Evolutionary conservation across 371 early-diverging fungal species (phyloP), one percentile per base, ranked within the genome.

Genomic region (Rhizopus delemar): DNA sequence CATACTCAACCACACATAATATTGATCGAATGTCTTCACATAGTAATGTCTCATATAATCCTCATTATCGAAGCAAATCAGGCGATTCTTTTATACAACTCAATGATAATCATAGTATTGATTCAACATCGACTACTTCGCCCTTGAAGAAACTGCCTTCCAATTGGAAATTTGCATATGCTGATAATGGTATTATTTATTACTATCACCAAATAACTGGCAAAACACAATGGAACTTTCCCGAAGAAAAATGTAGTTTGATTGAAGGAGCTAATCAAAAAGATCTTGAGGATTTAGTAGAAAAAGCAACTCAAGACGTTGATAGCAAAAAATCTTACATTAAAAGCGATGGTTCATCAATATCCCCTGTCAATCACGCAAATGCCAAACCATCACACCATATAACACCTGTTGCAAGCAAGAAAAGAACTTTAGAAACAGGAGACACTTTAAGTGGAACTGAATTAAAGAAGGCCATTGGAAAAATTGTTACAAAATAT

Each of bases 211-310:
- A 48, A 13, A 5, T 73, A 1, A 77, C 81, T 9, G 54, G 66
- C 0, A 68, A 77, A 57, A 68, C 78, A 9, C 81, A 80, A 51
- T 80, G 81, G 81, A 60, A 69, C 12, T 50, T 72, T 7, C 80
- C 80, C 2, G 57, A 66, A 68, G 55, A 73, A 33, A 29, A 59
- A 15, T 68, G 54, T 4, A 70, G 70, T 16, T 62, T 68, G 4
- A 72, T 75, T 38, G 76, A 75, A 53, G 76, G 76, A 11, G 70
- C 68, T 8, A 65, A 70, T 46, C 73, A 70, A 39, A 52, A 59
- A 1, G 68, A 72, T 34, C 29, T 69, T 35, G 67, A 74, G 43
- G 62, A 58, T n/a, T 35, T 65, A 38, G 63, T 65, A 6, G 70
- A 70, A 8, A 65, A 62, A 34, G 56, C 70, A 2, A 60, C 67